These are phyloP conservation scores for Amanita pseudoporphyria DNA, from an alignment of 768 basidiomycete species.

Conservation along the genomic window DNA sequence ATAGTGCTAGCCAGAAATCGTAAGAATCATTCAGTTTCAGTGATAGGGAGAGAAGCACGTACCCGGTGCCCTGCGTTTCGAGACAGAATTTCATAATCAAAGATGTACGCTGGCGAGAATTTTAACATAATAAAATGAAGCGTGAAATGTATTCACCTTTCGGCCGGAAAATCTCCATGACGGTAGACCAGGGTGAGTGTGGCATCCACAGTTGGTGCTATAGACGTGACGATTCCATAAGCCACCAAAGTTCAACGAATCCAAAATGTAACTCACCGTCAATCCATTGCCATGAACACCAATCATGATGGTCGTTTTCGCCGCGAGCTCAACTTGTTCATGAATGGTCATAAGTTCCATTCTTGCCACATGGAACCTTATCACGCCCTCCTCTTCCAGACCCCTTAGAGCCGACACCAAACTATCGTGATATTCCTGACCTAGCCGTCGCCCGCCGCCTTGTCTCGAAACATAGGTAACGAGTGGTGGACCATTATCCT, in stretches of 20 bases:
- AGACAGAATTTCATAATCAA: slow-evolving; percentile 33
- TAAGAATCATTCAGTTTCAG: not conserved
- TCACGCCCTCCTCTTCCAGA: slow-evolving; percentile 42
- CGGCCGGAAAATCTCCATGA: slow-evolving; percentile 63
- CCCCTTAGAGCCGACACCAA: slow-evolving; percentile 37
- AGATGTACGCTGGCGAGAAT: slow-evolving; percentile 17
- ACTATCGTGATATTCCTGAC: slow-evolving; percentile 36
- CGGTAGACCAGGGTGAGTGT: slow-evolving; percentile 45
- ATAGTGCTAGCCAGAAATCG: slow-evolving; percentile 29
- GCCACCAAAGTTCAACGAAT: not conserved
- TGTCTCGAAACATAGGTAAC: slow-evolving; percentile 59
- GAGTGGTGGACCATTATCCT: slow-evolving; percentile 16
- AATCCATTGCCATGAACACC: slow-evolving; percentile 67
- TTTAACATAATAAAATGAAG: not conserved
- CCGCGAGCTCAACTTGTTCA: slow-evolving; percentile 51
- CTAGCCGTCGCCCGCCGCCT: slow-evolving; percentile 28
- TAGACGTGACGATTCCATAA: slow-evolving; percentile 1
- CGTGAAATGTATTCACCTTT: slow-evolving; percentile 25
- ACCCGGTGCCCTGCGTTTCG: slow-evolving; percentile 33
- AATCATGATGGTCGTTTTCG: slow-evolving; percentile 55
- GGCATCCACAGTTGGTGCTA: slow-evolving; percentile 61
- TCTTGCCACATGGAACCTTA: slow-evolving; percentile 32
- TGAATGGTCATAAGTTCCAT: slow-evolving; percentile 41
- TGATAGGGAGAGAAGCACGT: slow-evolving; percentile 7
- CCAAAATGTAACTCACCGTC: slow-evolving; percentile 24